Conservation (phyloP, 2,329 filamentous ascomycete genomes). For the Cadophora gregata region DNA sequence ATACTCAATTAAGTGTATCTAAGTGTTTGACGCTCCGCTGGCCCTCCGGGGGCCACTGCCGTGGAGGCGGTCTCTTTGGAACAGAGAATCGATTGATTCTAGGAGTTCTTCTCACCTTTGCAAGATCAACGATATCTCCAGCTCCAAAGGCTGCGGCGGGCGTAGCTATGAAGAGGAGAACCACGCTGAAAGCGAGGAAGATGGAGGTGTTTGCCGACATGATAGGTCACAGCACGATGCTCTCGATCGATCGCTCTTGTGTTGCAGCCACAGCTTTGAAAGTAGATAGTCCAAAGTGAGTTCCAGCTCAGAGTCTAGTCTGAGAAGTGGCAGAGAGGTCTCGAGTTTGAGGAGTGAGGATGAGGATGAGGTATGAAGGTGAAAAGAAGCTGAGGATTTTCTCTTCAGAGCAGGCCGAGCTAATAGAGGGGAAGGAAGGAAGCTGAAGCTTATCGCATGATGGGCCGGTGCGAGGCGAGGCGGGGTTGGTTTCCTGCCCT, state of each 20-base stretch:
- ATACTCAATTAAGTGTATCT: no score
- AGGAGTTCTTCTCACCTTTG: constrained; percentile 19
- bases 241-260: constrained; percentile 18
- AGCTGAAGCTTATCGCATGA: background rate
- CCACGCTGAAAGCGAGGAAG: constrained; percentile 23
- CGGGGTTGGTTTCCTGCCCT: constrained; percentile 15
- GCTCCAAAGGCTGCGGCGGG: constrained; percentile 27
- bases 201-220: constrained; percentile 23
- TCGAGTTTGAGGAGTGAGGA: background rate
- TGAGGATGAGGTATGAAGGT: background rate
- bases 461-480: background rate
- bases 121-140: constrained; percentile 23
- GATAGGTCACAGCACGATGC: constrained; percentile 17
- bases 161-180: constrained; percentile 23
- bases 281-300: background rate
- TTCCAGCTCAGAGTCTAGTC: constrained; percentile 5
- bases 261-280: background rate
- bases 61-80: no score
- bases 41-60: no score
- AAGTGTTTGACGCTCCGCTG: no score
- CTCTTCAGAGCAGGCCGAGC: background rate
- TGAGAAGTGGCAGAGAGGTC: background rate
- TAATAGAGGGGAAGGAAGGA: background rate
- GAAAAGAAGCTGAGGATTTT: background rate
- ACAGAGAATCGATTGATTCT: background rate